Evolutionary conservation across 2,329 filamentous ascomycete species (phyloP).

Genomic region (Talaromyces sp.): DNA sequence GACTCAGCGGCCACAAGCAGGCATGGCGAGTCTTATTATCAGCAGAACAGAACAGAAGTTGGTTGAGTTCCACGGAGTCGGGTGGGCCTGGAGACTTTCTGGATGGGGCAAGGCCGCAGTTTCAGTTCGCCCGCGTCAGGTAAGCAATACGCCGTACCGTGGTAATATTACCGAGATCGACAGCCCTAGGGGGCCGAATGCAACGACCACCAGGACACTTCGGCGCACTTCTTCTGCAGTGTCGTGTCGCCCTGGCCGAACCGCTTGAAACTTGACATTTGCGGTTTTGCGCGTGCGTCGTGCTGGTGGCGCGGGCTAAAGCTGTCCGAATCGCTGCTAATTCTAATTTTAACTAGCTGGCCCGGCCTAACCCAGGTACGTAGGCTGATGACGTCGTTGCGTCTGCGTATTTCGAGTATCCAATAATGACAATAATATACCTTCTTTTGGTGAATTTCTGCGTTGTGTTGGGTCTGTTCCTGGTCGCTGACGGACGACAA

Average conservation of each 20-base stretch:
- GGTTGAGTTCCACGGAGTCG: background rate
- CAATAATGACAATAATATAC: too few relatives aligned
- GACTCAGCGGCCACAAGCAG: background rate
- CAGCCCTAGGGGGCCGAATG: background rate
- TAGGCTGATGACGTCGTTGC: background rate
- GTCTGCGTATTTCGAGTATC: background rate
- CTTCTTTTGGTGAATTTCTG: background rate
- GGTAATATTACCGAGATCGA: background rate
- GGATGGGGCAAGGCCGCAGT: background rate
- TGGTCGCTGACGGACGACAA: background rate
- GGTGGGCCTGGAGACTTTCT: background rate
- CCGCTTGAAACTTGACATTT: background rate
- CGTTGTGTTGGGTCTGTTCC: background rate
- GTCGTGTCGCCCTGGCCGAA: background rate
- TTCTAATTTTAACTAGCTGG: background rate
- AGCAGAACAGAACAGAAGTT: background rate
- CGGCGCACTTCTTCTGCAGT: background rate
- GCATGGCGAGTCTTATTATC: background rate
- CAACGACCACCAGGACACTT: background rate
- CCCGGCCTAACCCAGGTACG: background rate
- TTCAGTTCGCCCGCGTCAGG: background rate
- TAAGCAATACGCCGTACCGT: background rate
- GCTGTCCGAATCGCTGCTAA: background rate
- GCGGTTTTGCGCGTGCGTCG: background rate
- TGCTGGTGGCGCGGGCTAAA: background rate